These are phyloP conservation scores for Actinomortierella ambigua DNA, from an alignment of 371 early-diverging fungal genomes.

Conservation along the genomic window DNA sequence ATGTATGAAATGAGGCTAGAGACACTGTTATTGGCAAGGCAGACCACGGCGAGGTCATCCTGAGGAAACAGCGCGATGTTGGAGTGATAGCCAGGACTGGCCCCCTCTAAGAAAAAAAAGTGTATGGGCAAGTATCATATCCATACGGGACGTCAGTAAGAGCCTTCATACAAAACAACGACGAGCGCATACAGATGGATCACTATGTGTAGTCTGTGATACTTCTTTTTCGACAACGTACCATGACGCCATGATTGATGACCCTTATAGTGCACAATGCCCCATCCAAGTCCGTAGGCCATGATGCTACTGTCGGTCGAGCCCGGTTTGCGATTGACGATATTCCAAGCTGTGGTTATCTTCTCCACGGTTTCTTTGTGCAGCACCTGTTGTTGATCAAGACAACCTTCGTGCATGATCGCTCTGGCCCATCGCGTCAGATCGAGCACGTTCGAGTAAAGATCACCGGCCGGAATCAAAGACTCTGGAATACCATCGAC, in stretches of 20 bases:
- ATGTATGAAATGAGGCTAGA: background rate
- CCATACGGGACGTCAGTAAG: too few species aligned
- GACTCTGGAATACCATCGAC: background rate
- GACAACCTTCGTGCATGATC: conserved; percentile 6
- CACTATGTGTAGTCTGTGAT: too few species aligned
- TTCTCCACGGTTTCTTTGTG: conserved; percentile 3
- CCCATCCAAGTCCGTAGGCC: conserved; percentile 13
- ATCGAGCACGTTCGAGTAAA: conserved; percentile 18
- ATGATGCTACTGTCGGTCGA: background rate
- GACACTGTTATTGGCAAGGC: background rate
- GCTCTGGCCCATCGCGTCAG: conserved; percentile 8
- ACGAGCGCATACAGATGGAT: too few species aligned
- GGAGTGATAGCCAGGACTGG: conserved; percentile 4
- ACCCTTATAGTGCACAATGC: conserved; percentile 11
- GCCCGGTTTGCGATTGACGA: background rate
- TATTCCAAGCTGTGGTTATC: background rate
- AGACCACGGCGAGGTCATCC: conserved; percentile 10
- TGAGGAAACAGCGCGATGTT: conserved; percentile 11
- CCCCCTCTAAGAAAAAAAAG: conserved; percentile 12
- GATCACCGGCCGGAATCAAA: conserved; percentile 16
- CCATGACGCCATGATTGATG: conserved; percentile 6
- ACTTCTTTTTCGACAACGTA: conserved; percentile 3
- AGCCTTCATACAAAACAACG: too few species aligned
- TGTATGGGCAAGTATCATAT: too few species aligned
- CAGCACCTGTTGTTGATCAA: conserved; percentile 12